Evolutionary conservation across 208 protist genomes (phyloP), one percentile per base, ranked within the genome.

Genomic region (Wallacemonas rigidus): DNA sequence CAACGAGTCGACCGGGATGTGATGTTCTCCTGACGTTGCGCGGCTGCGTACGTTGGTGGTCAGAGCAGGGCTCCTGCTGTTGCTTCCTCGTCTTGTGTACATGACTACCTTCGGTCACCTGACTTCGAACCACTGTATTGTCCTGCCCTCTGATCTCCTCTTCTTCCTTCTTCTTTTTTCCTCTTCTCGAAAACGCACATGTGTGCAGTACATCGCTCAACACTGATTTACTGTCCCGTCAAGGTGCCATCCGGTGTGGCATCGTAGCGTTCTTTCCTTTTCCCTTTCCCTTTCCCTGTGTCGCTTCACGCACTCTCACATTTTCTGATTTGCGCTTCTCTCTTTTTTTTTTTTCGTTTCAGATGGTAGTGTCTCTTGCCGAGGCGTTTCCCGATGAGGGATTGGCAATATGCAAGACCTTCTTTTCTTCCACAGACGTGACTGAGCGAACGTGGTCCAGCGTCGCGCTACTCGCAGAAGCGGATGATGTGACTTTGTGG

Each of bases 401-500:
- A 26, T 74, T 61, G 38, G 81, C 80, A 15, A 79, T 96, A 14
- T 85, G 84, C 75, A 74, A 69, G 48, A 69, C 74, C 39, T 95
- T 93, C 73, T 92, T 93, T 62, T 68, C 75, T 65, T 87, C 83
- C 9, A 82, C 80, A 0, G 89, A 93, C 63, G 76, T 87, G 26
- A 83, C 77, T 2, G 83, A 92, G 36, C 88, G 86, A 70, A 78
- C 81, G 12, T 96, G 91, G 91, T 64, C 56, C 39, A 67, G 81
- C 48, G 36, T 94, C 11, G 45, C 73, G 53, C 77, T 87, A n/a
- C 71, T 95, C 2, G 76, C 88, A 1, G 69, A 85, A 3, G 86
- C 76, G 2, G 92, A 96, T 62, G 85, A 96, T 64, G 64, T 88
- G 9, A 92, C 89, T 1, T 93, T 96, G 61, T 96, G 92, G 92